Evolutionary conservation across 179 eudicot genomes (phyloP).

Genomic region (Carnegiea gigantea): DNA sequence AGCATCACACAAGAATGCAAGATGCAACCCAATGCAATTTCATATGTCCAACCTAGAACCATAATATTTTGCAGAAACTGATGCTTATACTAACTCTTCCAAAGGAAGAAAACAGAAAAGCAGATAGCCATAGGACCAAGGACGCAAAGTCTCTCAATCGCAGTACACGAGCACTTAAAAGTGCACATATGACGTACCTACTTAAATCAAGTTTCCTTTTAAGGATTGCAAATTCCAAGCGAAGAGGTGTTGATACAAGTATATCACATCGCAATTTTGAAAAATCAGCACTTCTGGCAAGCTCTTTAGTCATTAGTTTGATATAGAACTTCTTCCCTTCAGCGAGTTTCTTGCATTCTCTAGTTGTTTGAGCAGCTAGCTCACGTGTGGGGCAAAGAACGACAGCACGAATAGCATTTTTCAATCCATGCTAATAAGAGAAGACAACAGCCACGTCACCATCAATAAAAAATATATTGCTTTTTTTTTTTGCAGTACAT

Average conservation of each 20-base stretch:
- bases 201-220: slow-evolving; percentile 89
- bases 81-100: neutral
- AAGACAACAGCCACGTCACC: slow-evolving; percentile 4
- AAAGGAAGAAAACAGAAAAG: neutral
- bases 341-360: slow-evolving; percentile 90
- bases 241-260: slow-evolving; percentile 84
- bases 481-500: neutral
- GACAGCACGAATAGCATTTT: slow-evolving; percentile 77
- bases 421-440: slow-evolving; percentile 59
- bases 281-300: slow-evolving; percentile 72
- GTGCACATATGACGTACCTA: slow-evolving; percentile 62
- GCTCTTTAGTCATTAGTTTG: slow-evolving; percentile 84
- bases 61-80: neutral
- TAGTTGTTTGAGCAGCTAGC: slow-evolving; percentile 87
- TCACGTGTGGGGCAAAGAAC: slow-evolving; percentile 91
- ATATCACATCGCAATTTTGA: slow-evolving; percentile 83
- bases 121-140: neutral
- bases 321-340: slow-evolving; percentile 77
- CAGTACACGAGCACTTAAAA: neutral
- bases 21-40: neutral
- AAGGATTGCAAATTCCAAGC: slow-evolving; percentile 63
- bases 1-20: neutral
- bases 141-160: slow-evolving; percentile 6
- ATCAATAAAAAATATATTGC: neutral
- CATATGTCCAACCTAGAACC: neutral